Evolutionary conservation across 495 filamentous ascomycete species (phyloP).

Genomic region (Bacidia rubella): DNA sequence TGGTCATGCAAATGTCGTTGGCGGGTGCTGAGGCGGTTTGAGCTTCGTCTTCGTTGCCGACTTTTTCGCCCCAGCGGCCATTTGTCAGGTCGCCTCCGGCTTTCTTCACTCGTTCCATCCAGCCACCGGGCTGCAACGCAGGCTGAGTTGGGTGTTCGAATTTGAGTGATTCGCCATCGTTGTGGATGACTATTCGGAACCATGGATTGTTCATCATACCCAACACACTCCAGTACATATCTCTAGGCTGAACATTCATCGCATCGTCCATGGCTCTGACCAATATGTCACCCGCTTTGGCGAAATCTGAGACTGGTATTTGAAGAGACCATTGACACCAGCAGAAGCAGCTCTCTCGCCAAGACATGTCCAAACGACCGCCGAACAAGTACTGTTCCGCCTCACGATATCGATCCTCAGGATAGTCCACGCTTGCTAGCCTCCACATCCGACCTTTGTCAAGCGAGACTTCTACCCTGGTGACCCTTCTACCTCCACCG

Average conservation of each 20-base stretch:
- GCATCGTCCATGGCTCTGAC: constrained; percentile 88
- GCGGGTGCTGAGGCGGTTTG: constrained; percentile 28
- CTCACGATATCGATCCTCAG: constrained; percentile 74
- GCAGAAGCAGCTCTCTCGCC: constrained; percentile 73
- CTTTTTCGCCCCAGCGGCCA: constrained; percentile 74
- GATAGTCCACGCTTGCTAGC: constrained; percentile 69
- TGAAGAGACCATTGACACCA: constrained; percentile 90
- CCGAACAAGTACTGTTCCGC: constrained; percentile 57
- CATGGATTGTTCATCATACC: constrained; percentile 99
- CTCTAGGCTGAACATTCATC: constrained; percentile 73
- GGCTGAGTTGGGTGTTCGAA: constrained; percentile 93
- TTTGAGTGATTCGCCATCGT: constrained; percentile 49
- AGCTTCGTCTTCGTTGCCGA: constrained; percentile 41
- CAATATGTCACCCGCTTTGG: constrained; percentile 55
- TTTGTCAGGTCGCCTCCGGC: constrained; percentile 70
- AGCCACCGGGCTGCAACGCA: constrained; percentile 64
- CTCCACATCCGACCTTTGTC: constrained; percentile 74
- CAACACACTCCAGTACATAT: constrained; percentile 95
- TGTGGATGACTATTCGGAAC: constrained; percentile 71
- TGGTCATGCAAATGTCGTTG: constrained; percentile 72
- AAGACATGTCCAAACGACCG: constrained; percentile 67
- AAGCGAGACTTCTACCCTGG: constrained; percentile 70
- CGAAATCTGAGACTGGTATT: constrained; percentile 50
- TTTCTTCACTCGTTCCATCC: constrained; percentile 95
- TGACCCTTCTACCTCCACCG: constrained; percentile 77